Conservation (phyloP, 768 basidiomycete genomes). For the Lentinus tigrinus region DNA sequence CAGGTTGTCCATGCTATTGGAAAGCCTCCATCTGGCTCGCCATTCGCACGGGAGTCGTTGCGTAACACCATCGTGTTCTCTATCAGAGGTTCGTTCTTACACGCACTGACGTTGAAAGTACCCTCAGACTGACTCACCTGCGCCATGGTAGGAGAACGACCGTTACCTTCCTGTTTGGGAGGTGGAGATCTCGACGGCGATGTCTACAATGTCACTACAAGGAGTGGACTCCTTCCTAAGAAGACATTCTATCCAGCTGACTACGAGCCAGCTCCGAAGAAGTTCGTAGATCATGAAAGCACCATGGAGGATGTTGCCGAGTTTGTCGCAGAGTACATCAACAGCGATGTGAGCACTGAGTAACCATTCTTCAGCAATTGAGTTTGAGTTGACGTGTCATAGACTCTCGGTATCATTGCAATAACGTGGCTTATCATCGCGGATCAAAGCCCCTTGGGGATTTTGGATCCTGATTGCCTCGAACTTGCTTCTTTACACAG, state of each 20-base stretch:
- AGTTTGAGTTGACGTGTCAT: neutral
- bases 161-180: conserved; percentile 60
- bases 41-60: conserved; percentile 50
- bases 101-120: too few relatives aligned
- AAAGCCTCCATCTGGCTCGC: conserved; percentile 50
- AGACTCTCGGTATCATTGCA: conserved; percentile 63
- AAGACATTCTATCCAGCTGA: conserved; percentile 37
- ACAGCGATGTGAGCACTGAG: conserved; percentile 49
- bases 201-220: conserved; percentile 25
- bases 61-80: conserved; percentile 70
- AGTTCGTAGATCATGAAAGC: conserved; percentile 44
- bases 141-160: conserved; percentile 45
- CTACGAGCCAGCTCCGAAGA: conserved; percentile 49
- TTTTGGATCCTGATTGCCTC: conserved; percentile 52
- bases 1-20: conserved; percentile 63
- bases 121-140: too few relatives aligned
- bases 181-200: conserved; percentile 67
- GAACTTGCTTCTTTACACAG: conserved; percentile 57
- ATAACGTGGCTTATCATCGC: conserved; percentile 66
- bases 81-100: conserved; percentile 41
- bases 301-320: conserved; percentile 66
- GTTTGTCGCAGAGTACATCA: conserved; percentile 70
- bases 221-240: conserved; percentile 26
- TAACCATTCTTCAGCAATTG: neutral
- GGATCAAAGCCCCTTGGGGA: conserved; percentile 47